These are phyloP conservation scores for Penicillium psychrosexuale DNA, from an alignment of 2,329 filamentous ascomycete species.

Conservation along the genomic window DNA sequence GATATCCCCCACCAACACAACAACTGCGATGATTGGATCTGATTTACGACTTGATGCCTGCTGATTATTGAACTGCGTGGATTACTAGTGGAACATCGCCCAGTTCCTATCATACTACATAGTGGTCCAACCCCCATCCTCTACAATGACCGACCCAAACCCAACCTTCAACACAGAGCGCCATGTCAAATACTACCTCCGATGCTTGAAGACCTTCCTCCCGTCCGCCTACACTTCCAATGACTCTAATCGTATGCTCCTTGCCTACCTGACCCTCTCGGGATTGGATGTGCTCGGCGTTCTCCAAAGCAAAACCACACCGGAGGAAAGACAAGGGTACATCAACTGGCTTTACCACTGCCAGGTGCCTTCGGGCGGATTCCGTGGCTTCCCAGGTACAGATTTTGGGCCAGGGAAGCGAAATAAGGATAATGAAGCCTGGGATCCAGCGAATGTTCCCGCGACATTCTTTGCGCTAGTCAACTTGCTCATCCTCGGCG, in stretches of 20 bases:
- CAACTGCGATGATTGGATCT: slow-evolving; percentile 8
- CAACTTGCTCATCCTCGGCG: slow-evolving; percentile 64
- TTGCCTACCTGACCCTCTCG: slow-evolving; percentile 85
- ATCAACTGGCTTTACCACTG: slow-evolving; percentile 78
- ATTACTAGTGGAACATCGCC: not conserved
- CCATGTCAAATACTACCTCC: slow-evolving; percentile 89
- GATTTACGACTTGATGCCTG: not conserved
- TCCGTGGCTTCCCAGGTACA: slow-evolving; percentile 77
- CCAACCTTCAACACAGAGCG: slow-evolving; percentile 49
- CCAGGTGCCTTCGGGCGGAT: slow-evolving; percentile 82
- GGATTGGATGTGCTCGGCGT: slow-evolving; percentile 76
- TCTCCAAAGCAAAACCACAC: slow-evolving; percentile 54
- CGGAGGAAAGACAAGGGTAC: slow-evolving; percentile 55
- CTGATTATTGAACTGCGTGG: not conserved
- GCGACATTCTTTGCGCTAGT: slow-evolving; percentile 87
- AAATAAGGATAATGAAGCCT: slow-evolving; percentile 53
- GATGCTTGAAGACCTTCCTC: slow-evolving; percentile 77
- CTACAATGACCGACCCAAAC: slow-evolving; percentile 29
- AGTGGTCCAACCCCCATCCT: slow-evolving; percentile 1
- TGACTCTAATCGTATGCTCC: slow-evolving; percentile 85
- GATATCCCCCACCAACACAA: slow-evolving; percentile 14
- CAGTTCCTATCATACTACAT: not conserved
- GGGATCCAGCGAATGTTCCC: slow-evolving; percentile 78
- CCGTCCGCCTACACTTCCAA: slow-evolving; percentile 80
- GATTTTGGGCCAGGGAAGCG: slow-evolving; percentile 49